Percentiles rank a stretch among this genome's conserved stretches.
Evolutionary conservation across 345 rosid genomes (phyloP).

Genomic region (Lepidium sativum): DNA sequence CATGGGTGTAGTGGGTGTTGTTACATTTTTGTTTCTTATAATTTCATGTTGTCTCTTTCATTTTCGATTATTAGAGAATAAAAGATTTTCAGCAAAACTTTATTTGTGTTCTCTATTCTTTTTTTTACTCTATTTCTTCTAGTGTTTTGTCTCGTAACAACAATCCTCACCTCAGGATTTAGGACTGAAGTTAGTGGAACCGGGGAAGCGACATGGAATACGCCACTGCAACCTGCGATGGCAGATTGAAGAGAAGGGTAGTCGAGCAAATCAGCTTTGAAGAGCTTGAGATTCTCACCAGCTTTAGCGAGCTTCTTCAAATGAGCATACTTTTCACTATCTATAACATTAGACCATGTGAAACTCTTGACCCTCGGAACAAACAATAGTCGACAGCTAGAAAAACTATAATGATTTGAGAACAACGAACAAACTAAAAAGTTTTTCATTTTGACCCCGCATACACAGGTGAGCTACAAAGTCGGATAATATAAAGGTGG

Average conservation of each 20-base stretch:
- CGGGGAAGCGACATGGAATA: constrained; percentile 66
- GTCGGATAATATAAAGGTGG: background rate
- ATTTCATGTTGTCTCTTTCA: too few species aligned
- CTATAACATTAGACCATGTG: constrained; percentile 17
- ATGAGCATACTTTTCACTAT: constrained; percentile 44
- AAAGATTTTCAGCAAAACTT: too few species aligned
- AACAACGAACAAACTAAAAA: background rate
- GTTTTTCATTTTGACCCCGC: background rate
- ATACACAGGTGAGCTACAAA: background rate
- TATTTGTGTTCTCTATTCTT: too few species aligned
- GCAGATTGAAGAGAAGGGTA: constrained; percentile 39
- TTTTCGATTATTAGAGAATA: too few species aligned
- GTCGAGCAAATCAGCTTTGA: constrained; percentile 57
- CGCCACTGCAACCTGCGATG: constrained; percentile 46
- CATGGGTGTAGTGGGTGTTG: too few species aligned
- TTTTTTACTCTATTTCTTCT: too few species aligned
- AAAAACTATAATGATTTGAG: background rate
- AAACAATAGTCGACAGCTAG: background rate
- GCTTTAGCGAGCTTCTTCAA: constrained; percentile 43
- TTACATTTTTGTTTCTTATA: too few species aligned
- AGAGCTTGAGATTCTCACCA: constrained; percentile 49
- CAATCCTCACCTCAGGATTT: constrained; percentile 37
- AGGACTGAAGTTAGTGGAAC: constrained; percentile 39
- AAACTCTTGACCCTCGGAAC: background rate
- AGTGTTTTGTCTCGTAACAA: too few species aligned